A percentile compares a stretch with the other conserved stretches of the same genome.
phyloP scores from a whole-genome alignment of 208 protist species.

The Trypanosoma melophagium region DNA sequence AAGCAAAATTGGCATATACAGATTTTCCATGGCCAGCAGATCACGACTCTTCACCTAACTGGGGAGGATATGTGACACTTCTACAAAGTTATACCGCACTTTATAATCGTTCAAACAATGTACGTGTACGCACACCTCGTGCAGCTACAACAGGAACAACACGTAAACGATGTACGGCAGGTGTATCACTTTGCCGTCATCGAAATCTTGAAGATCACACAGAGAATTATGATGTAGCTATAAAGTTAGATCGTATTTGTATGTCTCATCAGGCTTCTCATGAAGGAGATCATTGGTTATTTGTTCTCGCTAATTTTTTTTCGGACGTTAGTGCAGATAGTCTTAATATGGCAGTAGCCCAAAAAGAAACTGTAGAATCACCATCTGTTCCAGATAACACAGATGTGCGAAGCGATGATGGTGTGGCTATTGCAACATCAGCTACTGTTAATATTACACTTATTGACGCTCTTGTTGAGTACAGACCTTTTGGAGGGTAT shows the following conservation, averaged over 20 bases:
- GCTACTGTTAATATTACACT: slow-evolving; percentile 20
- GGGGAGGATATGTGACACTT: slow-evolving; percentile 23
- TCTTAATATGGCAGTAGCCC: slow-evolving; percentile 15
- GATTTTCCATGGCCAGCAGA: slow-evolving; percentile 32
- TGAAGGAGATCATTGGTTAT: slow-evolving; percentile 52
- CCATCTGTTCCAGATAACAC: not conserved
- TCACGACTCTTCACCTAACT: slow-evolving; percentile 25
- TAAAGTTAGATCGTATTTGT: slow-evolving; percentile 37
- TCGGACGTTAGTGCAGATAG: slow-evolving; percentile 17
- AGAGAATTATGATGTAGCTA: slow-evolving; percentile 26
- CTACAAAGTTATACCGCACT: slow-evolving; percentile 33
- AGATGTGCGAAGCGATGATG: slow-evolving; percentile 20
- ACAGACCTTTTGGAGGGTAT: slow-evolving; percentile 24
- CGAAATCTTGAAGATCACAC: slow-evolving; percentile 28
- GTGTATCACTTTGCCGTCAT: slow-evolving; percentile 27
- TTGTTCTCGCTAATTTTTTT: slow-evolving; percentile 55
- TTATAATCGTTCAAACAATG: slow-evolving; percentile 23
- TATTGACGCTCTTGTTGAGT: slow-evolving; percentile 27
- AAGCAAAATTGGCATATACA: slow-evolving; percentile 5
- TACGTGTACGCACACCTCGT: slow-evolving; percentile 1
- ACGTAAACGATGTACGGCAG: slow-evolving; percentile 9
- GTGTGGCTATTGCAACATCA: slow-evolving; percentile 22
- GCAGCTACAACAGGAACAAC: not conserved
- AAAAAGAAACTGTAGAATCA: slow-evolving; percentile 6
- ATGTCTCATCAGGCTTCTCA: slow-evolving; percentile 47